Conservation (phyloP, 1,139 yeast species). For the Blastobotrys niveus region DNA sequence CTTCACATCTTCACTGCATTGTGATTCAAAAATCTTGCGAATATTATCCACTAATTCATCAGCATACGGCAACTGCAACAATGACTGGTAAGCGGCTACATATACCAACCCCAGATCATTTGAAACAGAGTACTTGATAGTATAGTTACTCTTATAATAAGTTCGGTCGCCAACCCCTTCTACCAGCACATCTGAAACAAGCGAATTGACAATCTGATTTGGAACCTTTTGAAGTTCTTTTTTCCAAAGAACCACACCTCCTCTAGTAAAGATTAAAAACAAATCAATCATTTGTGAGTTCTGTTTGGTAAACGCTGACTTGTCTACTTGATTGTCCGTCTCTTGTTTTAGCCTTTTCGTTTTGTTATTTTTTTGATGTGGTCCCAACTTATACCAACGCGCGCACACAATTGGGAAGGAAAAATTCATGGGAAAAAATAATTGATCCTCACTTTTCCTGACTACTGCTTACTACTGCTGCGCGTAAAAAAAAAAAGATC, state of each 20-base stretch:
- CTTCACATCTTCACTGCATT: constrained; percentile 27
- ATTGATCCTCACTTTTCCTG: no score
- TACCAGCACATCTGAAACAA: constrained; percentile 48
- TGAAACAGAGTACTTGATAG: constrained; percentile 35
- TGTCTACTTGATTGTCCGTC: no score
- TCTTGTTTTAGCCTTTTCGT: no score
- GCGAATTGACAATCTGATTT: constrained; percentile 40
- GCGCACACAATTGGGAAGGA: no score
- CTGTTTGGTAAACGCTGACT: no score
- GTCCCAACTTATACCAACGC: no score
- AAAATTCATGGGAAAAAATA: no score
- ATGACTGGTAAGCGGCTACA: constrained; percentile 35
- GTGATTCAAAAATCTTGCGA: constrained; percentile 32
- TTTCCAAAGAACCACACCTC: constrained; percentile 55
- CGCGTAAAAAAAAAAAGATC: no score
- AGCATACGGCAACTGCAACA: constrained; percentile 33
- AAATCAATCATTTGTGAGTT: constrained; percentile 48
- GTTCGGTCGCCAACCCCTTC: constrained; percentile 26
- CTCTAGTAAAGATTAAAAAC: constrained; percentile 48
- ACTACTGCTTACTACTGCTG: no score
- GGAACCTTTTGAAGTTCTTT: constrained; percentile 35
- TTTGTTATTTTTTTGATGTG: no score
- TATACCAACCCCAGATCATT: constrained; percentile 35
- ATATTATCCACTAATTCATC: constrained; percentile 35
- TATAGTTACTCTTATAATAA: constrained; percentile 30